Conservation (phyloP, 2,329 filamentous ascomycete species). For the Capronia coronata region DNA sequence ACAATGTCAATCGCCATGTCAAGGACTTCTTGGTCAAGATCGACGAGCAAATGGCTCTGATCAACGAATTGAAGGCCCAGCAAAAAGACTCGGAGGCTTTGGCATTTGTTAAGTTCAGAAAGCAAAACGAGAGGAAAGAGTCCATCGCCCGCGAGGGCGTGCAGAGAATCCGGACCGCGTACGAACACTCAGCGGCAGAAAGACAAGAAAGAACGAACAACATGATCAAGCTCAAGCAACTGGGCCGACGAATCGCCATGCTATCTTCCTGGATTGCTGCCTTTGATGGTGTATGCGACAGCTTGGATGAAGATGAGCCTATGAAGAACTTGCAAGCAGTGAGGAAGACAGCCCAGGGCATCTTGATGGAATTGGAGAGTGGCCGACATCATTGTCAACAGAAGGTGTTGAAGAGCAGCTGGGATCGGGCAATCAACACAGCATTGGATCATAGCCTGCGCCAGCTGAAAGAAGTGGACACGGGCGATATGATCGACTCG, state of each 20-base stretch:
- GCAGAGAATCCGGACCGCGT: constrained; percentile 70
- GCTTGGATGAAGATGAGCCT: constrained; percentile 59
- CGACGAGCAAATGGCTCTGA: constrained; percentile 94
- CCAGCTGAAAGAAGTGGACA: constrained; percentile 67
- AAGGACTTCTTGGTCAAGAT: constrained; percentile 99
- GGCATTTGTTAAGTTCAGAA: constrained; percentile 83
- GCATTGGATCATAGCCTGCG: constrained; percentile 78
- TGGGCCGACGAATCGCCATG: constrained; percentile 77
- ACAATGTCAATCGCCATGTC: constrained; percentile 97
- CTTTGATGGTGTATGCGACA: constrained; percentile 76
- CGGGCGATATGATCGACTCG: constrained; percentile 60
- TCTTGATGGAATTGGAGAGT: constrained; percentile 79
- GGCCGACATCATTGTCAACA: constrained; percentile 89
- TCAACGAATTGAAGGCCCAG: constrained; percentile 89
- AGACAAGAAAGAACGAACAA: constrained; percentile 69
- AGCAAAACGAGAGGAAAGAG: constrained; percentile 80
- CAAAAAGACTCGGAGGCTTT: constrained; percentile 79
- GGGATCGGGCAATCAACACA: constrained; percentile 81
- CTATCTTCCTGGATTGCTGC: constrained; percentile 90
- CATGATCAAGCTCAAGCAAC: constrained; percentile 74
- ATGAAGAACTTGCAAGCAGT: constrained; percentile 65
- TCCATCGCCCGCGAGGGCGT: constrained; percentile 69
- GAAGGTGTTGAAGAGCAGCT: constrained; percentile 69
- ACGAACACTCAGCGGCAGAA: constrained; percentile 70
- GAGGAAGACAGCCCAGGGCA: constrained; percentile 81